Percentiles rank a stretch among this genome's conserved stretches.
These are phyloP conservation scores for Cynanchum wilfordii DNA, from an alignment of 257 asterid species.

Conservation along the genomic window DNA sequence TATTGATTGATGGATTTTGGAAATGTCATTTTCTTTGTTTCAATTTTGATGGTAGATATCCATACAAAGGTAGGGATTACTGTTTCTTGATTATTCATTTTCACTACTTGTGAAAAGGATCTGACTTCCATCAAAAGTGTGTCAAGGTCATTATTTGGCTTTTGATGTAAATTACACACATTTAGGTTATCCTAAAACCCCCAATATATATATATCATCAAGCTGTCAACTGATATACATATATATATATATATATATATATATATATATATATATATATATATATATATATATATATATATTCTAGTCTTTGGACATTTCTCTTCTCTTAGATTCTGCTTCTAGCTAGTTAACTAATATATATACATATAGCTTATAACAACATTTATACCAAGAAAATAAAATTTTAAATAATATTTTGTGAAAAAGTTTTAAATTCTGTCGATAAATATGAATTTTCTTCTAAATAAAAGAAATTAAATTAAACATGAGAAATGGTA, in stretches of 20 bases:
- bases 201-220: not conserved
- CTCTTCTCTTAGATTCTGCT: conserved; percentile 7
- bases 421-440: no score
- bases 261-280: no score
- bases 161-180: conserved; percentile 1
- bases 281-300: no score
- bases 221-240: not conserved
- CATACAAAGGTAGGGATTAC: conserved; percentile 1
- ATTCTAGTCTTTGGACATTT: conserved; percentile 15
- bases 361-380: not conserved
- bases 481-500: not conserved
- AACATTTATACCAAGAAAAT: not conserved
- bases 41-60: not conserved
- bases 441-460: not conserved
- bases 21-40: conserved; percentile 7
- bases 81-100: conserved; percentile 4
- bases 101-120: not conserved
- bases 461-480: not conserved
- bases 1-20: not conserved
- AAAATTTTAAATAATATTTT: no score
- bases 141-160: not conserved
- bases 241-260: no score
- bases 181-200: not conserved
- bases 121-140: not conserved
- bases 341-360: not conserved